A percentile compares a stretch with the other conserved stretches of the same genome.
Conservation (phyloP, 805 yeast species). For the Zygosaccharomyces pseudorouxii region DNA sequence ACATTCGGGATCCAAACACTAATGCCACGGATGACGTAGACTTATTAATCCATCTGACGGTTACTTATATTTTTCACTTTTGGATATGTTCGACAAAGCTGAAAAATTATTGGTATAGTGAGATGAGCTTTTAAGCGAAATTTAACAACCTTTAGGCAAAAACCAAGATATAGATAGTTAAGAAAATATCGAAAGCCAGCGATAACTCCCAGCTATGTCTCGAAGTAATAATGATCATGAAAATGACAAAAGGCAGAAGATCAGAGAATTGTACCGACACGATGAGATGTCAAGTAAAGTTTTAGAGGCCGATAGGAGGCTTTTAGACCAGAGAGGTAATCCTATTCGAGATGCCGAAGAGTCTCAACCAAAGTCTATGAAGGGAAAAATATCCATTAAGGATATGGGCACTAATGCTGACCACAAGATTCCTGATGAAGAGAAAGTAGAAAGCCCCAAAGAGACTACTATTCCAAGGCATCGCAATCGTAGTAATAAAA, state of each 20-base stretch:
- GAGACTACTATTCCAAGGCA: slow-evolving; percentile 1
- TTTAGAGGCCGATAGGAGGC: slow-evolving; percentile 51
- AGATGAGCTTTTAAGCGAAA: not conserved
- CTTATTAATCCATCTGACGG: not conserved
- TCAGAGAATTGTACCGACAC: slow-evolving; percentile 45
- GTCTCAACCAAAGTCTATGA: slow-evolving; percentile 67
- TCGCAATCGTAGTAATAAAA: not conserved
- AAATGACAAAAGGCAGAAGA: slow-evolving; percentile 20
- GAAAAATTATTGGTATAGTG: slow-evolving; percentile 2
- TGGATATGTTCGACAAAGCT: not conserved
- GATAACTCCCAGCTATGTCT: slow-evolving; percentile 11
- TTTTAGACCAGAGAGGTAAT: slow-evolving; percentile 41
- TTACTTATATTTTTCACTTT: not conserved
- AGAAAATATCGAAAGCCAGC: not conserved
- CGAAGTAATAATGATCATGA: not conserved
- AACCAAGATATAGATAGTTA: not conserved
- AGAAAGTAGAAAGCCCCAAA: slow-evolving; percentile 16
- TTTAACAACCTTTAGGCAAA: not conserved
- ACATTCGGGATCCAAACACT: slow-evolving; percentile 2
- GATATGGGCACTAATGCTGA: slow-evolving; percentile 59
- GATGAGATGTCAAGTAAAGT: slow-evolving; percentile 79
- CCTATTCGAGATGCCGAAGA: slow-evolving; percentile 43
- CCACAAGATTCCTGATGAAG: slow-evolving; percentile 17
- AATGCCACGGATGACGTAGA: not conserved
- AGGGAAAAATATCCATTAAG: slow-evolving; percentile 57